Conservation (phyloP, 495 filamentous ascomycete species). For the Chaetomidium leptoderma region DNA sequence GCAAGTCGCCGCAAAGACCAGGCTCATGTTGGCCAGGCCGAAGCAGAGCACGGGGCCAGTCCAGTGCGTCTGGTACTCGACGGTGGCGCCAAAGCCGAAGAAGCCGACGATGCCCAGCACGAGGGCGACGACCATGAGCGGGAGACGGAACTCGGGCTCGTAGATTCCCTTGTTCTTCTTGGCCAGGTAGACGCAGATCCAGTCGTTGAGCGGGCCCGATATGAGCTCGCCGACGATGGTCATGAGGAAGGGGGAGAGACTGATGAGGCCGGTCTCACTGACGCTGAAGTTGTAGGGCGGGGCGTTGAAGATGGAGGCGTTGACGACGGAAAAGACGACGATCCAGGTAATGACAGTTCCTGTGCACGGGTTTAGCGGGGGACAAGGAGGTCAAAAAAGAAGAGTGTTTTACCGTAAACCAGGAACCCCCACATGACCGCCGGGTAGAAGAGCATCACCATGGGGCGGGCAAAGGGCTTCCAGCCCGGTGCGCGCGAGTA, state of each 20-base stretch:
- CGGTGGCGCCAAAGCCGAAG: slow-evolving; percentile 57
- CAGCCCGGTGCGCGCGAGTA: slow-evolving; percentile 46
- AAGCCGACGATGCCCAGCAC: slow-evolving; percentile 50
- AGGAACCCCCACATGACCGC: slow-evolving; percentile 53
- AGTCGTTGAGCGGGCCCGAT: slow-evolving; percentile 51
- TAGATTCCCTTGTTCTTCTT: slow-evolving; percentile 49
- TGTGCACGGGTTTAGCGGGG: background rate
- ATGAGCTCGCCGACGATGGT: slow-evolving; percentile 47
- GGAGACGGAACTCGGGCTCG: slow-evolving; percentile 54
- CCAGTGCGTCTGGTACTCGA: slow-evolving; percentile 54
- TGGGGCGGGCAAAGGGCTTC: slow-evolving; percentile 49
- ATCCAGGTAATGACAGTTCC: slow-evolving; percentile 49
- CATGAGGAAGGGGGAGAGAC: slow-evolving; percentile 47
- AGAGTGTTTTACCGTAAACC: slow-evolving; percentile 38
- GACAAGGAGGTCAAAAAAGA: background rate
- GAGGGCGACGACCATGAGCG: slow-evolving; percentile 44
- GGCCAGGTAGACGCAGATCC: slow-evolving; percentile 43
- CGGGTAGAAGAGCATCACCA: slow-evolving; percentile 52
- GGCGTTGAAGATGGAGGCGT: slow-evolving; percentile 46
- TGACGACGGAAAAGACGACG: slow-evolving; percentile 52
- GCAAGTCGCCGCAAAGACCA: slow-evolving; percentile 49
- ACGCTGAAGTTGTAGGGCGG: slow-evolving; percentile 53
- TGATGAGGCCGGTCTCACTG: slow-evolving; percentile 47
- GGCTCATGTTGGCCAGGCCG: slow-evolving; percentile 50
- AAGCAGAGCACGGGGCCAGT: slow-evolving; percentile 49